Conservation (phyloP, 495 filamentous ascomycete genomes). For the Penicillium waksmanii region DNA sequence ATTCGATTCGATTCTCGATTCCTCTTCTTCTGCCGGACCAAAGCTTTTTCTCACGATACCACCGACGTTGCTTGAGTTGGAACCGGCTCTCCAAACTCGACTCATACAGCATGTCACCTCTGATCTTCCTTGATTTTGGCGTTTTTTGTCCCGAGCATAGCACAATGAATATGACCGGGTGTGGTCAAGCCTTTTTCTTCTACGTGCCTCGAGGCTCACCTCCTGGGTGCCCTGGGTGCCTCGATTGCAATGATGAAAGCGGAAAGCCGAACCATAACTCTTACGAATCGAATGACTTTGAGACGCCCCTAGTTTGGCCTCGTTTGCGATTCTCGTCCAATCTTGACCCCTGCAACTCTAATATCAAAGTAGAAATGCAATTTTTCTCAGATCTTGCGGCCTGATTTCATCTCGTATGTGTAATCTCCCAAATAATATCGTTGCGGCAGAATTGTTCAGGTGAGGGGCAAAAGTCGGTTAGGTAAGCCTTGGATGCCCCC, state of each 20-base stretch:
- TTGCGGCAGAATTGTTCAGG: neutral
- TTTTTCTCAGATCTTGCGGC: no score
- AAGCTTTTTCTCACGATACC: neutral
- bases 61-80: neutral
- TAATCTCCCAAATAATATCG: neutral
- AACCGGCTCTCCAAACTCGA: neutral
- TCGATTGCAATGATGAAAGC: neutral
- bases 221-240: neutral
- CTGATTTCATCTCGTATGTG: no score
- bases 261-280: neutral
- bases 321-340: no score
- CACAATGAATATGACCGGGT: neutral
- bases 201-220: neutral
- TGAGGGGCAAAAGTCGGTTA: constrained; percentile 4
- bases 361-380: no score
- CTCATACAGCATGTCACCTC: neutral
- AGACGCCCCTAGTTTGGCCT: no score
- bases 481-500: neutral
- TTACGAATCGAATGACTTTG: no score
- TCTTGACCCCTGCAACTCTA: no score
- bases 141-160: neutral
- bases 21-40: neutral
- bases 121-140: constrained; percentile 1
- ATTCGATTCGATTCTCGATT: neutral
- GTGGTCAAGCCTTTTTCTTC: neutral